phyloP scores from a whole-genome alignment of 75 land plant genomes.

The Azolla pinnata region DNA sequence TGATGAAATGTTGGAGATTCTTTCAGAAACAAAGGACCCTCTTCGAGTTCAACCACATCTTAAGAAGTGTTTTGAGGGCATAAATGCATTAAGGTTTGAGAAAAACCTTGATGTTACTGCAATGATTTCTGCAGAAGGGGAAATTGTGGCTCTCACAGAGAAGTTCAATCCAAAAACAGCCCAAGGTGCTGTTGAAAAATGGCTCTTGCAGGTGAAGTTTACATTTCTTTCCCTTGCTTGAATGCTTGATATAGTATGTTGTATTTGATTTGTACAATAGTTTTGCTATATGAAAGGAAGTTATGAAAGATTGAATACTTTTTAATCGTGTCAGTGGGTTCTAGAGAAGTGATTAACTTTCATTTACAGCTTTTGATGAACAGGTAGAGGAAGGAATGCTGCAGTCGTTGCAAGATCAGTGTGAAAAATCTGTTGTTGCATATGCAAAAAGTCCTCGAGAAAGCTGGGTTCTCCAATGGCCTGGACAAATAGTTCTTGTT shows the following conservation, averaged over 20 bases:
- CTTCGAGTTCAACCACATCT: conserved; percentile 39
- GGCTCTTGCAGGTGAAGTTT: conserved; percentile 32
- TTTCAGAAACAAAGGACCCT: conserved; percentile 37
- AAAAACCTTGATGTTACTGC: conserved; percentile 33
- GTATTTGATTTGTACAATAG: too few species aligned
- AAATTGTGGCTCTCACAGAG: conserved; percentile 25
- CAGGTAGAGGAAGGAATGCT: conserved; percentile 39
- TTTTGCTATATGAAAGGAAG: too few species aligned
- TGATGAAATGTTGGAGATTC: conserved; percentile 40
- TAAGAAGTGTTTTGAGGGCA: conserved; percentile 38
- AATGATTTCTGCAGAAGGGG: conserved; percentile 37
- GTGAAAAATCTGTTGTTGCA: conserved; percentile 19
- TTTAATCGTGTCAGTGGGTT: too few species aligned
- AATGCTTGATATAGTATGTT: not conserved
- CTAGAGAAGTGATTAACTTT: too few species aligned
- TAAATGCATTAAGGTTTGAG: conserved; percentile 23
- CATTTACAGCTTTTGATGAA: too few species aligned
- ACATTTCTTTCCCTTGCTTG: not conserved
- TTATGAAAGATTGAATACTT: too few species aligned
- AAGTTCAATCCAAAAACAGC: conserved; percentile 37
- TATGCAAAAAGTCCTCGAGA: conserved; percentile 17
- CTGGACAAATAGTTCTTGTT: conserved; percentile 36
- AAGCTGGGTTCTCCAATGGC: conserved; percentile 36
- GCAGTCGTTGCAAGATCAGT: conserved; percentile 30
- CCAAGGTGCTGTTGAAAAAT: conserved; percentile 35